Percentiles rank a stretch among this genome's conserved stretches.
These are phyloP conservation scores for Dothistroma septosporum DNA, from an alignment of 2,329 filamentous ascomycete species.

Conservation along the genomic window DNA sequence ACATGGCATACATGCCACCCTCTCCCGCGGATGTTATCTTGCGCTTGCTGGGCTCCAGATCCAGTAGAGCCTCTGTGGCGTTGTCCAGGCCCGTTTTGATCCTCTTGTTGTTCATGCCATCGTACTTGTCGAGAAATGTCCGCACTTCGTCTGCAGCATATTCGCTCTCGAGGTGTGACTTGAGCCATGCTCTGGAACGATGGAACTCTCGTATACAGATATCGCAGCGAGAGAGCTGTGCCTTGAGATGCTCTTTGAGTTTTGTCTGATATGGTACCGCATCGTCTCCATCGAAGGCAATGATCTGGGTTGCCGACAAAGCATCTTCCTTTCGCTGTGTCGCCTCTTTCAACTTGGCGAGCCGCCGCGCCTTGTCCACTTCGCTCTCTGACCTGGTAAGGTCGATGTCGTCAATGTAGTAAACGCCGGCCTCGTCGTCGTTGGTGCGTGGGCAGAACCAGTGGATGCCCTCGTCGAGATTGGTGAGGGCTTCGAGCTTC, in stretches of 20 bases:
- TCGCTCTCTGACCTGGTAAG: slow-evolving; percentile 23
- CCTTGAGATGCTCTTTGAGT: slow-evolving; percentile 38
- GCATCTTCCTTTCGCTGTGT: slow-evolving; percentile 40
- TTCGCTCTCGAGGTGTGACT: slow-evolving; percentile 38
- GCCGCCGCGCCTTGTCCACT: slow-evolving; percentile 24
- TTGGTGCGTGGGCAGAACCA: slow-evolving; percentile 47
- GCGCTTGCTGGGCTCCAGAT: slow-evolving; percentile 49
- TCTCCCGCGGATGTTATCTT: slow-evolving; percentile 50
- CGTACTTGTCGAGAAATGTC: slow-evolving; percentile 42
- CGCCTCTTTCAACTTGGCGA: slow-evolving; percentile 37
- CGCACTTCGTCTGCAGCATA: slow-evolving; percentile 45
- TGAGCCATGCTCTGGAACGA: slow-evolving; percentile 41
- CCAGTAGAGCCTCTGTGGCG: slow-evolving; percentile 39
- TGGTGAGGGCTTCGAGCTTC: slow-evolving; percentile 24
- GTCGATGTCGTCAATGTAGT: slow-evolving; percentile 45
- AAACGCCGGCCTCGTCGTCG: slow-evolving; percentile 35
- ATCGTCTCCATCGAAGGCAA: slow-evolving; percentile 47
- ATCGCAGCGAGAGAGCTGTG: slow-evolving; percentile 46
- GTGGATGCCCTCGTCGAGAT: slow-evolving; percentile 38
- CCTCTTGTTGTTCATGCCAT: slow-evolving; percentile 44
- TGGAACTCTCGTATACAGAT: slow-evolving; percentile 50
- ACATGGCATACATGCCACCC: slow-evolving; percentile 71
- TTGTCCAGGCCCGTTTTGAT: slow-evolving; percentile 43
- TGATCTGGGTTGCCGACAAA: slow-evolving; percentile 42
- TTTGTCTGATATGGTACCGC: slow-evolving; percentile 42